Conservation (phyloP, 441 rosid species). For the Gossypium aridum region DNA sequence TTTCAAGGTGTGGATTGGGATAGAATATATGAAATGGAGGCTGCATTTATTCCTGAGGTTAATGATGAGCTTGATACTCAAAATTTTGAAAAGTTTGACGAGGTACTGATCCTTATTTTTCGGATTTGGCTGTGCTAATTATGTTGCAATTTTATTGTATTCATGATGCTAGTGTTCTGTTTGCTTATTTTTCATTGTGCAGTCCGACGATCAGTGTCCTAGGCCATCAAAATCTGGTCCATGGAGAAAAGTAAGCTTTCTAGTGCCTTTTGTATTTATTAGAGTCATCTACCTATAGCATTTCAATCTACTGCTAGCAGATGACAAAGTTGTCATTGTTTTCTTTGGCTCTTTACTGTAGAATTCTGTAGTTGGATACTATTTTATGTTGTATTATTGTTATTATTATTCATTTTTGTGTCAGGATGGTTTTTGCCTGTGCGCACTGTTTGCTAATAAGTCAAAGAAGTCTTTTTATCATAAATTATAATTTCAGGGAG, state of each 20-base stretch:
- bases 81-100: conserved; percentile 65
- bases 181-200: conserved; percentile 18
- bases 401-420: not conserved
- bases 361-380: not conserved
- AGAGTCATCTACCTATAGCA: not conserved
- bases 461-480: not conserved
- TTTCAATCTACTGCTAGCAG: not conserved
- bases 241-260: conserved; percentile 51
- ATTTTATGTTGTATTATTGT: not conserved
- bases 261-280: not conserved
- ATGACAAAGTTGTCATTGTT: not conserved
- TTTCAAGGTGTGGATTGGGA: conserved; percentile 52
- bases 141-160: not conserved
- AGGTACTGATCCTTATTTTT: conserved; percentile 30
- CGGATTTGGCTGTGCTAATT: conserved; percentile 3
- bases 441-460: not conserved
- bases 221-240: conserved; percentile 9
- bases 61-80: conserved; percentile 66
- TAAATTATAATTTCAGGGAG: not conserved
- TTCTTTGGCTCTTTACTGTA: not conserved
- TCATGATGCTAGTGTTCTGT: conserved; percentile 4
- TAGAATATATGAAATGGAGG: conserved; percentile 53
- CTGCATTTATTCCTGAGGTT: conserved; percentile 64
- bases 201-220: conserved; percentile 29
- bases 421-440: not conserved